Conservation (phyloP, 1,284 basidiomycete species). For the Puccinia horiana region DNA sequence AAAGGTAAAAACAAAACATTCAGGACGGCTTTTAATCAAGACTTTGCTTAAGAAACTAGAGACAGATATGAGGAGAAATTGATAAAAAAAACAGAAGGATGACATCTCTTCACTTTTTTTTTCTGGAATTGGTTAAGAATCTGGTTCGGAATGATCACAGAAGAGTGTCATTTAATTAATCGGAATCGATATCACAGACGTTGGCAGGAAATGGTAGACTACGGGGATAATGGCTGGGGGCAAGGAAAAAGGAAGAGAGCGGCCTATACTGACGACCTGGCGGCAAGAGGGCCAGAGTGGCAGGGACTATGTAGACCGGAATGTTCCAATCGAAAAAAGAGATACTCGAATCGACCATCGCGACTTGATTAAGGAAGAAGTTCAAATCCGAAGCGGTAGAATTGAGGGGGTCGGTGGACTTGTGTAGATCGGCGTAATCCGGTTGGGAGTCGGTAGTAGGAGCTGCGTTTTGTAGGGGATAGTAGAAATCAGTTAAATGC, state of each 20-base stretch:
- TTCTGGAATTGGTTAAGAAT: background rate
- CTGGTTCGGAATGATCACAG: background rate
- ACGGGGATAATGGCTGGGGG: background rate
- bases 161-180: slow-evolving; percentile 20
- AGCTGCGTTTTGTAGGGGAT: background rate
- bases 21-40: slow-evolving; percentile 13
- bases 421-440: background rate
- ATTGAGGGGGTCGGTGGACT: background rate
- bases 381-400: slow-evolving; percentile 13
- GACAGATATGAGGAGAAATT: background rate
- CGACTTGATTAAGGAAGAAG: background rate
- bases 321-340: background rate
- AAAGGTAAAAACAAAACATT: background rate
- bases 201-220: background rate
- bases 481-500: background rate
- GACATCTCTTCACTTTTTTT: too few species aligned
- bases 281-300: background rate
- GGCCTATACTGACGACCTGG: background rate
- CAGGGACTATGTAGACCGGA: background rate
- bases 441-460: background rate
- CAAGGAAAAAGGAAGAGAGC: background rate
- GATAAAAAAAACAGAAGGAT: slow-evolving; percentile 15
- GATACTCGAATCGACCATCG: background rate
- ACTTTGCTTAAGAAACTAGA: background rate
- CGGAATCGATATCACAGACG: slow-evolving; percentile 13